phyloP scores from a whole-genome alignment of 2,329 filamentous ascomycete species.

The Lachnellula occidentalis region DNA sequence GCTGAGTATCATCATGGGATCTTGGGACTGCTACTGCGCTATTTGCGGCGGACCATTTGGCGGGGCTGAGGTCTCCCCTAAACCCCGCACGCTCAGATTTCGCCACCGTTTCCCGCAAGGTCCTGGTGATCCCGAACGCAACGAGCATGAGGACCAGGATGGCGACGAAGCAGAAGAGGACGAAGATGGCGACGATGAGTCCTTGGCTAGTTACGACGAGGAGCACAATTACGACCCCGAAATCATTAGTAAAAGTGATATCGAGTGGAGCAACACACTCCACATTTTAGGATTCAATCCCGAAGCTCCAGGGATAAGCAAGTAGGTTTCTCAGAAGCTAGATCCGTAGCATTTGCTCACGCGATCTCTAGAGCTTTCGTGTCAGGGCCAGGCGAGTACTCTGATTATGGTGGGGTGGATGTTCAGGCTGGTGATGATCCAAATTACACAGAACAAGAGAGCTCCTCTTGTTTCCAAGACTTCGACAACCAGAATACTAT shows the following conservation, averaged over 20 bases:
- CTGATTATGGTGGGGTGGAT: constrained; percentile 1
- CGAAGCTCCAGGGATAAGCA: not conserved
- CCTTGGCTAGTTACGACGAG: not conserved
- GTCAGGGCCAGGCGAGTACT: not conserved
- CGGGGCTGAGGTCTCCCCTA: not conserved
- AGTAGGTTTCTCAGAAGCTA: not conserved
- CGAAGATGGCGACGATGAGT: not conserved
- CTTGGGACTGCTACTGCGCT: constrained; percentile 7
- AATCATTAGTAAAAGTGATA: not conserved
- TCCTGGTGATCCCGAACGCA: no score
- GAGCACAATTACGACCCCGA: not conserved
- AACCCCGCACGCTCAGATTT: not conserved
- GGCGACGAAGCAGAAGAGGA: not conserved
- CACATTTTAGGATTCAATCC: constrained; percentile 2
- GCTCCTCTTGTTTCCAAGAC: not conserved
- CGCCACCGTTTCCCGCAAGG: not conserved
- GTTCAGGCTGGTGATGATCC: constrained; percentile 1
- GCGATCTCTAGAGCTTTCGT: not conserved
- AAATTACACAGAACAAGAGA: not conserved
- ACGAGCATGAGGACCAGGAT: not conserved
- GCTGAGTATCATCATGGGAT: not conserved
- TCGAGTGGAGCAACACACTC: not conserved
- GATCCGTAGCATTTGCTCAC: not conserved
- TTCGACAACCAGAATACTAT: not conserved
- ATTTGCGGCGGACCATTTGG: constrained; percentile 3